Base-by-base conservation (phyloP, 495 filamentous ascomycete genomes). In the Lentithecium fluviatile region DNA sequence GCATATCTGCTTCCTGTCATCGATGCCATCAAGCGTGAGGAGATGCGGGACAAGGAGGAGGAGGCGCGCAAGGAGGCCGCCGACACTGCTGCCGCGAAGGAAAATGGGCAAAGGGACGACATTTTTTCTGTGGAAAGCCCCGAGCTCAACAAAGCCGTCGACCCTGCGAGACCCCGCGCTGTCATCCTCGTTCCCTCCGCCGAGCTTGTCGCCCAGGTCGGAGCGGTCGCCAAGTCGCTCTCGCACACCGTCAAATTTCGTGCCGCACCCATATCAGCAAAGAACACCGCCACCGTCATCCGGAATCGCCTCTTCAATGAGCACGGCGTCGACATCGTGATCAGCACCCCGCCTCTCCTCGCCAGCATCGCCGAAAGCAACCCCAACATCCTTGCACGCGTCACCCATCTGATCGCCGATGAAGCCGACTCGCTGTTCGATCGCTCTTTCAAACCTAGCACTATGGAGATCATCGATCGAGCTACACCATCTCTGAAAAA, bases 391-490 rank as follows among this genome's bases (percentile, higher is more conserved):
- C 83, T 98, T 32, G 89, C 87, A 25, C 87, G 89, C 45, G 93
- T 97, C 52, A 84, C 78, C 34, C 88, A 97, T 73, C 82, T 98
- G 17, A 80, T 97, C 52, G 80, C 95, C 51, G 94, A 98, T 70
- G 94, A 98, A 74, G 94, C 94, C 23, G 94, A 98, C 74, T 95
- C 91, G 12, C 83, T 98, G 12, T 82, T 97, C 69, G 95, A 98
- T 73, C 88, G 91, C 51, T 90, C 89, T 29, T 98, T 98, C 78
- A 75, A 85, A 1, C 87, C 89, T 1, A 85, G 85, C 25, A 97
- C 95, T 0, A 86, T 83, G 13, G 80, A 83, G 47, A 86, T 97
- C 58, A 81, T 97, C 60, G 87, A 92, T 69, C 85, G 88, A 62
- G 79, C 82, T 2, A 78, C 83, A 1, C 87, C 90, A 1, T 90